Base-by-base conservation (phyloP, 2,329 filamentous ascomycete genomes). In the Neonectria coccinea region DNA sequence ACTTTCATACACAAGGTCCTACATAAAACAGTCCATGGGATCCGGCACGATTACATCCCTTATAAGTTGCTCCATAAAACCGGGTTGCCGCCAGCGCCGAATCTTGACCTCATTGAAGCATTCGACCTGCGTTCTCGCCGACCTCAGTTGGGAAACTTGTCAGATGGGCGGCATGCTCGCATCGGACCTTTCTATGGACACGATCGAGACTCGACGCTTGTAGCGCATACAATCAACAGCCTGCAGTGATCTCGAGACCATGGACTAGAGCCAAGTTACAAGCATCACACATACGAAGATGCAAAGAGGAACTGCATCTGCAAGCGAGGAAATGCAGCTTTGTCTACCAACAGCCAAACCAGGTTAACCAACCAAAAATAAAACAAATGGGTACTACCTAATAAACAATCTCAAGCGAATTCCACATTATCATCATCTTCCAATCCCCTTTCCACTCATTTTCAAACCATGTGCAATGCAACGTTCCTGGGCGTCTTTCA, bases 341-440 rank as follows among this genome's bases (percentile, higher is more conserved):
- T 52, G 42, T 59, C 61, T 64, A 60, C 27, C 47, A 47, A 12
- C 31, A 45, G 31, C 45, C 31, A 55, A 54, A 51, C 5, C 62
- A 55, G 31, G 41, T 41, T 16, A 25, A 9, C 27, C 27, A 50
- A 33, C 12, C 11, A 27, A 50, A 29, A 10, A 44, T 22, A 54
- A 55, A 55, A 20, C 52, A 48, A 31, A 33, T 10, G 51, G 42
- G 54, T 39, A 55, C 39, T 42, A 20, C 41, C 59, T 42, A 57
- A 29, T 42, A 57, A 29, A 33, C 45, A 41, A 10, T 31, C 48
- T 48, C 54, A 41, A 54, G 16, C 56, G 55, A 44, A 44, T 55
- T 36, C 55, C 60, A 55, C 60, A 63, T 63, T 63, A 63, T 63
- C 55, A 59, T 63, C 60, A 63, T 33, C 60, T 44, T 56, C 33